These are phyloP conservation scores for Schizosaccharomyces japonicus DNA, from an alignment of 805 yeast genomes.

Conservation along the genomic window DNA sequence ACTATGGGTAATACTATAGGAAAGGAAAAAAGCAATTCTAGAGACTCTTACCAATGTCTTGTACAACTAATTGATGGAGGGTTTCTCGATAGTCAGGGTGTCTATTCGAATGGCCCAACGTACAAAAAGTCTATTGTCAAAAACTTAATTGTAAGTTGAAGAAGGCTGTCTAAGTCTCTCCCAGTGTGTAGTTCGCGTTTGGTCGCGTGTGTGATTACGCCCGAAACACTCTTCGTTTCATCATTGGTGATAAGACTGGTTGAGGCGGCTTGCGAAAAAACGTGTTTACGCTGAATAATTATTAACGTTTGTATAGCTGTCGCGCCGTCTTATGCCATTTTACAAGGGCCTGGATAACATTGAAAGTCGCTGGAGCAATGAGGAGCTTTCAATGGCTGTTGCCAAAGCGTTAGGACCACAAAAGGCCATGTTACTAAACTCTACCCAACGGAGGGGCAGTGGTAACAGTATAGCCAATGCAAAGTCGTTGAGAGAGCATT, in stretches of 20 bases:
- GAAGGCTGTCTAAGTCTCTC: neutral
- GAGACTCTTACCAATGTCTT: neutral
- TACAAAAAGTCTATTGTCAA: slow-evolving; percentile 55
- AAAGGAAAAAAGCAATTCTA: slow-evolving; percentile 2
- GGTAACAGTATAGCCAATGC: neutral
- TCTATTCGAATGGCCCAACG: slow-evolving; percentile 52
- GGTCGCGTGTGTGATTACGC: neutral
- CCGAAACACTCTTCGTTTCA: too few relatives aligned
- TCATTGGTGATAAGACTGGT: too few relatives aligned
- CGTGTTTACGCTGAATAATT: neutral
- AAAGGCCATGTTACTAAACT: neutral
- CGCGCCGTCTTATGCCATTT: slow-evolving; percentile 66
- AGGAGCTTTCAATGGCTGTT: slow-evolving; percentile 29
- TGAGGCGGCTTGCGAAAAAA: neutral
- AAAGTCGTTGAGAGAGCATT: neutral
- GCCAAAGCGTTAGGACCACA: slow-evolving; percentile 7
- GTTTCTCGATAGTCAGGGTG: slow-evolving; percentile 72
- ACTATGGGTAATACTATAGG: slow-evolving; percentile 6
- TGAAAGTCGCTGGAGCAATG: slow-evolving; percentile 46
- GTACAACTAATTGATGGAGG: slow-evolving; percentile 64
- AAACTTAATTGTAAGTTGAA: slow-evolving; percentile 23
- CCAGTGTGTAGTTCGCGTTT: neutral
- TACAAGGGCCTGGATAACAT: slow-evolving; percentile 71
- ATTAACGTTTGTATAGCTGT: slow-evolving; percentile 15
- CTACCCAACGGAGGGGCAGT: neutral